Evolutionary conservation across 2,329 filamentous ascomycete species (phyloP).

Genomic region (Aspergillus brasiliensis): DNA sequence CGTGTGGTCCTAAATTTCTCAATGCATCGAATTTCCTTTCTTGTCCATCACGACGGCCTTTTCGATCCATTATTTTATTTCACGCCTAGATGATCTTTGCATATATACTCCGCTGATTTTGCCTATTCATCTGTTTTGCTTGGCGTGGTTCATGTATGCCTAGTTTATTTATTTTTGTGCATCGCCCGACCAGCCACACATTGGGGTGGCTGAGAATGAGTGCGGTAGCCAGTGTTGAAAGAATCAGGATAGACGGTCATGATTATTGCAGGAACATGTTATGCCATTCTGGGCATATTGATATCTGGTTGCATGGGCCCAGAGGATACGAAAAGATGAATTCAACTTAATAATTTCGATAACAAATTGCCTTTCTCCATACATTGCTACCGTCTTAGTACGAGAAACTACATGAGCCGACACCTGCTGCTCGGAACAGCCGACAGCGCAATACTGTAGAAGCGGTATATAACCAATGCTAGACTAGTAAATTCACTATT

Average conservation of each 20-base stretch:
- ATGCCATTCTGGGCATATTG: neutral
- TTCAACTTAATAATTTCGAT: neutral
- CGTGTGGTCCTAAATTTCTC: slow-evolving; percentile 61
- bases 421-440: neutral
- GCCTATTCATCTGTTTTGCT: slow-evolving; percentile 17
- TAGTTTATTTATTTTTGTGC: slow-evolving; percentile 14
- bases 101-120: slow-evolving; percentile 28
- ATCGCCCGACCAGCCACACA: slow-evolving; percentile 10
- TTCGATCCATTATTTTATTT: slow-evolving; percentile 20
- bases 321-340: neutral
- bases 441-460: neutral
- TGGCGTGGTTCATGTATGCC: slow-evolving; percentile 26
- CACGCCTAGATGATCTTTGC: slow-evolving; percentile 32
- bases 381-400: too few species aligned
- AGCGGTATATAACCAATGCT: neutral
- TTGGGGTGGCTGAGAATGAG: slow-evolving; percentile 8
- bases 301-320: neutral
- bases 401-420: too few species aligned
- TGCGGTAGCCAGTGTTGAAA: neutral
- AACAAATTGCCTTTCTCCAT: neutral
- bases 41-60: slow-evolving; percentile 20
- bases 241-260: slow-evolving; percentile 7
- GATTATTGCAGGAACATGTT: neutral
- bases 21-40: slow-evolving; percentile 16
- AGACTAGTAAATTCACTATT: too few species aligned